Percentiles rank a stretch among this genome's conserved stretches.
Conservation (phyloP, 129 eudicot genomes). For the Chrysanthemum lavandulifolium region DNA sequence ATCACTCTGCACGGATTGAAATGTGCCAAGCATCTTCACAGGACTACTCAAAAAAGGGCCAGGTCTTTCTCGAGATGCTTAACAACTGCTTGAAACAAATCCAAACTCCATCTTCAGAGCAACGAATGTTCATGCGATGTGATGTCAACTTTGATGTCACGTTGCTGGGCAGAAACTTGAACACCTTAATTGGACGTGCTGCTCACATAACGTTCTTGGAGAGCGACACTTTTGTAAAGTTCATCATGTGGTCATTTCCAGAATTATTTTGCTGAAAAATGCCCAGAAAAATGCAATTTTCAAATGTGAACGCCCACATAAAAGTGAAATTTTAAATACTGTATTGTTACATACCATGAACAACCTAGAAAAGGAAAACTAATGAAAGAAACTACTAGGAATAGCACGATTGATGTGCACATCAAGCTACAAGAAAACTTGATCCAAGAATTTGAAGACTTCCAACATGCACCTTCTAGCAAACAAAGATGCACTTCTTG, state of each 20-base stretch:
- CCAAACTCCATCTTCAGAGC: constrained; percentile 57
- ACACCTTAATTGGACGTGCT: constrained; percentile 77
- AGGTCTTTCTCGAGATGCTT: constrained; percentile 67
- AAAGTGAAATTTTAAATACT: too few relatives aligned
- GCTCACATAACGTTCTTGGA: constrained; percentile 83
- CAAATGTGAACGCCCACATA: too few relatives aligned
- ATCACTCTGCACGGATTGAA: constrained; percentile 79
- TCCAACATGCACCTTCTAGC: too few relatives aligned
- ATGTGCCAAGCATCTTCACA: constrained; percentile 72
- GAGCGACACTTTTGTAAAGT: constrained; percentile 58
- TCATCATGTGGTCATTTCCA: constrained; percentile 85
- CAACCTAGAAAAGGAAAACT: too few relatives aligned
- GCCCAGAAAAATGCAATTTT: too few relatives aligned
- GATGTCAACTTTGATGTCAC: constrained; percentile 74
- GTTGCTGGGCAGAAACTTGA: constrained; percentile 61
- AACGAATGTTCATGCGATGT: constrained; percentile 68
- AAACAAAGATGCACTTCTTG: too few relatives aligned
- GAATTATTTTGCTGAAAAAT: constrained; percentile 58
- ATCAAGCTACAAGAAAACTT: too few relatives aligned
- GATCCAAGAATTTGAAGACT: too few relatives aligned
- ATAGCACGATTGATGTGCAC: too few relatives aligned
- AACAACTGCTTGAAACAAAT: constrained; percentile 71
- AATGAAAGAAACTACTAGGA: too few relatives aligned
- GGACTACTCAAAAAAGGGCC: constrained; percentile 67
- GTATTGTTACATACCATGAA: too few relatives aligned